Evolutionary conservation across 148 eudicot species (phyloP), one percentile per base, ranked within the genome.

Genomic region (Chenopodium quinoa): DNA sequence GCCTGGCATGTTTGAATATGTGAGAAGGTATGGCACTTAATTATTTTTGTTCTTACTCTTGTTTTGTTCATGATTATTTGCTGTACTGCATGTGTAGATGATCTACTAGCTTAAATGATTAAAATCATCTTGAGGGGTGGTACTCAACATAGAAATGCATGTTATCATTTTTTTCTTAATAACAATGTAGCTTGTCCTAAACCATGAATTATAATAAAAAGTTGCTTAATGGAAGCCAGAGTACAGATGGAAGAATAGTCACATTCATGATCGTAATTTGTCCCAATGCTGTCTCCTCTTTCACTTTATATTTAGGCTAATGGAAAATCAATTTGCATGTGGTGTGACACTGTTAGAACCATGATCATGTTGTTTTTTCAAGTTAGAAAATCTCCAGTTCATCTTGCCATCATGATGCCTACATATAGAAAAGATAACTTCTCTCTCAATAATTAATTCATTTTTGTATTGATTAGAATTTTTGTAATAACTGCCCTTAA

Each of bases 1-100:
- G 76, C 94, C 91, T 76, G 99, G 99, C 85, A 96, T 96, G 98
- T 96, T 96, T 85, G 99, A 96, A 83, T 91, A 89, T 80, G 87
- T 78, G 78, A 92, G 95, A 85, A 96, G 97, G 99, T 96, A 71
- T 70, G 50, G 25, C 75, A 44, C 56, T 79, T 65, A 8, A 29
- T 66, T 86, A 56, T 44, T 63, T 37, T 58, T 46, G 25, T 34
- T 58, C 60, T 23, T 40, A 12, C 67, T 68, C 50, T n/a, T 71
- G 11, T 72, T 7, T 50, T 76, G 25, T 77, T 23, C 19, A 66
- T 46, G 62, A 27, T 56, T 73, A 40, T 40, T 40, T 40, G 44
- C 44, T 40, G 44, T 4, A 40, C 0, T 32, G 34, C 34, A 32
- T 32, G 34, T 40, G 44, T 40, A 7, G 44, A 40, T 40, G 44